Percentiles rank a stretch among this genome's conserved stretches.
phyloP scores from a whole-genome alignment of 176 grass and related monocot genomes.

The Poa annua region DNA sequence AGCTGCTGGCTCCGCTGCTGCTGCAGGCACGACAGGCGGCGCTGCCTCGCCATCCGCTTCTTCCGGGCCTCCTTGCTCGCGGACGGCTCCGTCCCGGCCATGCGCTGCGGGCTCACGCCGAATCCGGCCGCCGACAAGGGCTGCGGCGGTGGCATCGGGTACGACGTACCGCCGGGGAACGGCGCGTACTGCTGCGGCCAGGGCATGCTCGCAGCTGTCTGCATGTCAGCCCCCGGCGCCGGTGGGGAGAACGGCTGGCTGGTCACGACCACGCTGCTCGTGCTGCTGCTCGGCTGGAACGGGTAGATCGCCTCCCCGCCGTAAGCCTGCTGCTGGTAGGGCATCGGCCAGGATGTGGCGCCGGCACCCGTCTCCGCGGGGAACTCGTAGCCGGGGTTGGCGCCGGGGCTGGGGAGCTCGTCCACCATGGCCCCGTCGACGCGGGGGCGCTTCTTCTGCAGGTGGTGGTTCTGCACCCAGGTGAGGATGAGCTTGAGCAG shows the following conservation, averaged over 20 bases:
- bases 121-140: slow-evolving; percentile 50
- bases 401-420: slow-evolving; percentile 30
- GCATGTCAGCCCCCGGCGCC: slow-evolving; percentile 53
- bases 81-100: slow-evolving; percentile 47
- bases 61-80: slow-evolving; percentile 83
- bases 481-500: slow-evolving; percentile 91
- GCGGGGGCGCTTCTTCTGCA: slow-evolving; percentile 63
- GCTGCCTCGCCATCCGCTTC: slow-evolving; percentile 93
- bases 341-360: slow-evolving; percentile 49
- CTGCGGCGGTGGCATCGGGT: slow-evolving; percentile 42
- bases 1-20: slow-evolving; percentile 61
- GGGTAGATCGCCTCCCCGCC: slow-evolving; percentile 54
- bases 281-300: slow-evolving; percentile 60
- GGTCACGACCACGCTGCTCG: slow-evolving; percentile 60
- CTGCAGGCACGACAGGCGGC: slow-evolving; percentile 68
- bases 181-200: slow-evolving; percentile 60
- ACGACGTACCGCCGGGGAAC: slow-evolving; percentile 37
- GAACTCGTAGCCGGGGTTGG: slow-evolving; percentile 43
- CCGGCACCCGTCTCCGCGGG: background rate
- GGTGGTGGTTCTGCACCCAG: slow-evolving; percentile 91
- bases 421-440: slow-evolving; percentile 34
- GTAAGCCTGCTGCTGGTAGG: slow-evolving; percentile 48
- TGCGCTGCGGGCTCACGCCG: slow-evolving; percentile 39
- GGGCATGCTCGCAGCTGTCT: slow-evolving; percentile 49
- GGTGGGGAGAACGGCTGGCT: slow-evolving; percentile 69